Percentiles rank a stretch among this genome's conserved stretches.
phyloP scores from a whole-genome alignment of 2,329 filamentous ascomycete species.

The Microdochium trichocladiopsis region DNA sequence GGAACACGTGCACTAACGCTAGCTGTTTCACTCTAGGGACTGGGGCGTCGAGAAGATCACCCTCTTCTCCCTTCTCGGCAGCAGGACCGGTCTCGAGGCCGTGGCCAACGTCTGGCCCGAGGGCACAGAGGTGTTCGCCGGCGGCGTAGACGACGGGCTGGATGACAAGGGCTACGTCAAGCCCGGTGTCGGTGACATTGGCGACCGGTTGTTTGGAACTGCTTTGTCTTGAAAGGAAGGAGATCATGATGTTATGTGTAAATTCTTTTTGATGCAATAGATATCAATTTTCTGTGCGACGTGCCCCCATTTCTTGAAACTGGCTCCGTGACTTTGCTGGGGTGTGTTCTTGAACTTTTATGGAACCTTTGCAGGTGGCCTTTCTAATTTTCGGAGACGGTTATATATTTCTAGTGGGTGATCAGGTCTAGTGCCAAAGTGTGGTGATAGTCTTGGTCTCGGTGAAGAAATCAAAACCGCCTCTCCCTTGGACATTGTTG shows the following conservation, averaged over 20 bases:
- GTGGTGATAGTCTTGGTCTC: background rate
- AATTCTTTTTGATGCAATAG: background rate
- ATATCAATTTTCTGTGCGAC: background rate
- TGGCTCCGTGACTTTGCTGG: no score
- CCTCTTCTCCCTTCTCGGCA: constrained; percentile 69
- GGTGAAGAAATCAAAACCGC: background rate
- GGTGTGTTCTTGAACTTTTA: no score
- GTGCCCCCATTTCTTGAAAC: no score
- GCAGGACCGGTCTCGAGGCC: constrained; percentile 58
- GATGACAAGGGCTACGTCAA: constrained; percentile 83
- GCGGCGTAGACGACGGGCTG: constrained; percentile 67
- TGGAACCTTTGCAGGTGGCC: no score
- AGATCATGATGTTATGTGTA: background rate
- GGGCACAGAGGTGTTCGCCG: constrained; percentile 73
- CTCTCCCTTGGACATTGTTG: background rate
- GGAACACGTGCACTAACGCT: no score
- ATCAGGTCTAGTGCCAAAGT: background rate
- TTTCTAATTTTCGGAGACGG: no score
- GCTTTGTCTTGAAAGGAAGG: background rate
- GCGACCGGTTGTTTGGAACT: constrained; percentile 68
- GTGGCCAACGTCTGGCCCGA: constrained; percentile 75
- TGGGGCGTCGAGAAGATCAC: constrained; percentile 85
- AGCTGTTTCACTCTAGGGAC: no score
- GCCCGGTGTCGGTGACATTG: constrained; percentile 84
- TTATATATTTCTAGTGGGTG: no score